Base-by-base conservation (phyloP, 1,139 yeast species). In the Kodamaea arcana region DNA sequence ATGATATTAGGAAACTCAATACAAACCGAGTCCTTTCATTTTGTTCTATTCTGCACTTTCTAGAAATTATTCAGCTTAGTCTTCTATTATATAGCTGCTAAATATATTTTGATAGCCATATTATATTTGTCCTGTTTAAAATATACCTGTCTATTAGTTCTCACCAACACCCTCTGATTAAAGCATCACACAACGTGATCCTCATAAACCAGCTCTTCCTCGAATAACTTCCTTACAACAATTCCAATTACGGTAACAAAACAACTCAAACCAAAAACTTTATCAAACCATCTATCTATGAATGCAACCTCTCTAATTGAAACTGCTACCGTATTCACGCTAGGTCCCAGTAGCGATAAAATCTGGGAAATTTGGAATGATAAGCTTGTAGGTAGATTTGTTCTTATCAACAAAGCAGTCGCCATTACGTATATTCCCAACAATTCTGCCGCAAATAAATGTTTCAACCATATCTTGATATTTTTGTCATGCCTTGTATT, bases 221-320 rank as follows among this genome's bases (percentile, higher is more conserved):
- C 56, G 13, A 51, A 38, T 24, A 46, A 42, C 16, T 46, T 44
- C 39, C 54, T 53, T 30, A 57, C 36, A 23, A 43, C 47, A 39
- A 80, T 62, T 33, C 76, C 75, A 2, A 74, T 44, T 2, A 75
- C 55, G 0, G 90, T 78, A 2, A 67, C 47, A 1, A 77, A 49
- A 40, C 83, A 75, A 4, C 83, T 68, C 4, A 74, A 37, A 10
- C 80, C 76, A 60, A 80, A 86, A 21, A 85, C 75, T 43, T 79
- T 69, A 50, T 88, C 95, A 51, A 85, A 87, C 88, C 94, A 83
- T 22, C 71, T 63, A 51, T 88, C 95, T 23, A 87, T 79, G 37
- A 81, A 72, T 26, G 69, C 61, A 14, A 78, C 78, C 44, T 79
- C 81, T 35, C 47, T 50, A 29, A 47, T 46, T 13, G 60, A 45